phyloP scores from a whole-genome alignment of 352 stramenopile species.

The Globisporangium spinosum region DNA sequence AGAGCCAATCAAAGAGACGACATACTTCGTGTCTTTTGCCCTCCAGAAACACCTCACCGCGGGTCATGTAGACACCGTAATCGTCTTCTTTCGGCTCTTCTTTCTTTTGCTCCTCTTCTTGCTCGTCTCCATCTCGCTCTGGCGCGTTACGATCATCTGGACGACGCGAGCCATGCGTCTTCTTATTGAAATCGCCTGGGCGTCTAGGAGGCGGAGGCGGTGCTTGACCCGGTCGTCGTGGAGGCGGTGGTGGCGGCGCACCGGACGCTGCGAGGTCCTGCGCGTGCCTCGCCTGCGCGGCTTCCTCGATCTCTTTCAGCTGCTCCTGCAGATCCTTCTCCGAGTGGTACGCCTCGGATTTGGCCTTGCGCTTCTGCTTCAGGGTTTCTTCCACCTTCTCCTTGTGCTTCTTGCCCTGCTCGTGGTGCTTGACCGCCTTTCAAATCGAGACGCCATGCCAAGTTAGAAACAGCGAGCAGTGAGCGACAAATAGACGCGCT shows the following conservation, averaged over 20 bases:
- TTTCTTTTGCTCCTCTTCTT: conserved; percentile 22
- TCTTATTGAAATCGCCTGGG: conserved; percentile 1
- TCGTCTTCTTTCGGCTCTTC: conserved; percentile 50
- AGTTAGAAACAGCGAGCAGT: background rate
- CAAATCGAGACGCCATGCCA: background rate
- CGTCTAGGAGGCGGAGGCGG: conserved; percentile 35
- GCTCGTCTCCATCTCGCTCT: background rate
- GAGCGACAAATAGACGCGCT: background rate
- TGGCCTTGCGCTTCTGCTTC: conserved; percentile 69
- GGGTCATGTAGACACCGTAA: conserved; percentile 65
- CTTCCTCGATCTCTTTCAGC: conserved; percentile 66
- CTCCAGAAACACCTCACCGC: conserved; percentile 74
- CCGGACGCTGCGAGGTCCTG: conserved; percentile 15
- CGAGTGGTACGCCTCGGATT: conserved; percentile 48
- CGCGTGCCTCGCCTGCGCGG: conserved; percentile 9
- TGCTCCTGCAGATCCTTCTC: conserved; percentile 65
- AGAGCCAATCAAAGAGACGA: background rate
- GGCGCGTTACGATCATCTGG: background rate
- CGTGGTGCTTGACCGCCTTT: conserved; percentile 81
- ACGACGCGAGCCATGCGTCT: background rate
- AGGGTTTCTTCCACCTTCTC: conserved; percentile 65
- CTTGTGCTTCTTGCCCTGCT: conserved; percentile 74
- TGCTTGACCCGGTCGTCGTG: conserved; percentile 6
- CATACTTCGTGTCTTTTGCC: conserved; percentile 64
- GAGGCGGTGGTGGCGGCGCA: background rate